A percentile compares a stretch with the other conserved stretches of the same genome.
These are phyloP conservation scores for Talaromyces proteolyticus DNA, from an alignment of 495 filamentous ascomycete genomes.

Conservation along the genomic window DNA sequence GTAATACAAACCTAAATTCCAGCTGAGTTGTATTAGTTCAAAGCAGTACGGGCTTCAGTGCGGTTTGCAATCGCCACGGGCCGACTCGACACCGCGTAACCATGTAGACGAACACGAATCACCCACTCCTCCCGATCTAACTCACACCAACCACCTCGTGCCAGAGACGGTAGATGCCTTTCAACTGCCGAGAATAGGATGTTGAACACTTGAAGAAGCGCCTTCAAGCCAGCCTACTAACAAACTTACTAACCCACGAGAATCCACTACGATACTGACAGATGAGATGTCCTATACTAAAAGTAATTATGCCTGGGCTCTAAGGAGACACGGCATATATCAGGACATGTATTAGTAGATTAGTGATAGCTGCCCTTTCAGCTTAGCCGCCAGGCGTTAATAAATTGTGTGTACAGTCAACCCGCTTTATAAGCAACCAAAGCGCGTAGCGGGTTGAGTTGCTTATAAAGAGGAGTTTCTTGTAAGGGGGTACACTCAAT, in stretches of 20 bases:
- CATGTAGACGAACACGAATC: conserved; percentile 9
- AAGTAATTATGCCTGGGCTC: conserved; percentile 8
- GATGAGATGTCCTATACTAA: conserved; percentile 15
- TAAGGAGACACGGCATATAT: too few relatives aligned
- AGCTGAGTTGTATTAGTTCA: too few relatives aligned
- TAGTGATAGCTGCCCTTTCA: conserved; percentile 24
- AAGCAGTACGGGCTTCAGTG: conserved; percentile 27
- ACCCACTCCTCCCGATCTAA: conserved; percentile 10
- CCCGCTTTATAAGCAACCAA: too few relatives aligned
- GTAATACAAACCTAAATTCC: too few relatives aligned
- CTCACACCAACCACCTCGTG: conserved; percentile 14
- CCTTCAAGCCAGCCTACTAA: conserved; percentile 24
- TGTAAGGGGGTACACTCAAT: too few relatives aligned
- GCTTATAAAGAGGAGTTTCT: too few relatives aligned
- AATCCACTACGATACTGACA: conserved; percentile 14
- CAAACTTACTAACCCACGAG: conserved; percentile 20
- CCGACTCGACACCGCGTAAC: conserved; percentile 22
- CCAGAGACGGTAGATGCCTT: conserved; percentile 16
- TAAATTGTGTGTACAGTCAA: conserved; percentile 29
- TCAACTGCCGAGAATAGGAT: conserved; percentile 19
- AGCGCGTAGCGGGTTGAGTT: too few relatives aligned
- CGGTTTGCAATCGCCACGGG: conserved; percentile 27
- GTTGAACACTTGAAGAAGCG: conserved; percentile 22
- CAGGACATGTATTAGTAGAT: conserved; percentile 23
- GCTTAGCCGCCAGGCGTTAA: conserved; percentile 22